Evolutionary conservation across 345 rosid genomes (phyloP).

Genomic region (Corymbia maculata): DNA sequence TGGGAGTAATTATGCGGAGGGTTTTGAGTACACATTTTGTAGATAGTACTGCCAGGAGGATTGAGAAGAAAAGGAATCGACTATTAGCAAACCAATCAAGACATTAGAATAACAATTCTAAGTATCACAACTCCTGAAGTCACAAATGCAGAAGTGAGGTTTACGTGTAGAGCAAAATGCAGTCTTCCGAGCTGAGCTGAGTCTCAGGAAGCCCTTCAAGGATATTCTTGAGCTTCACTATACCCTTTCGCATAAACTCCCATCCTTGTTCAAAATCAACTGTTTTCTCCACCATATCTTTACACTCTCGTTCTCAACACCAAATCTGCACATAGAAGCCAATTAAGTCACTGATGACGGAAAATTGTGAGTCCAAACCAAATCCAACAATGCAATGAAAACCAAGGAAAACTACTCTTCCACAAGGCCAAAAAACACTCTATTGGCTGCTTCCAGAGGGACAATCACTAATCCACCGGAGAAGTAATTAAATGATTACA

Average conservation of each 20-base stretch:
- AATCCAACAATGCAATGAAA: background rate
- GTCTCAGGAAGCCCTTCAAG: slow-evolving; percentile 46
- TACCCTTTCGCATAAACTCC: slow-evolving; percentile 55
- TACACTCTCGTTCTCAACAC: background rate
- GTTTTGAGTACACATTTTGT: background rate
- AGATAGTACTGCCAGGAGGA: background rate
- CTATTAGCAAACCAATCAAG: background rate
- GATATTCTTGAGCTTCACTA: slow-evolving; percentile 49
- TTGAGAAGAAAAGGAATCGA: background rate
- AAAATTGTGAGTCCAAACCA: background rate
- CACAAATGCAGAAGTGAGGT: background rate
- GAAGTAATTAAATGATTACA: background rate
- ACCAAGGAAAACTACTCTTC: background rate
- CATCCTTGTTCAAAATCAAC: slow-evolving; percentile 58
- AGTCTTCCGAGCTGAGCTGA: slow-evolving; percentile 47
- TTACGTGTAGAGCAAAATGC: slow-evolving; percentile 69
- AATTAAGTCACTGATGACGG: background rate
- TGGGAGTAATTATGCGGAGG: background rate
- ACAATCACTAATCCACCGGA: background rate
- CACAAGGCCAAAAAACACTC: background rate
- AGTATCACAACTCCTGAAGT: background rate
- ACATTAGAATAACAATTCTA: background rate
- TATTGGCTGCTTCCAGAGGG: background rate
- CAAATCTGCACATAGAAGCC: background rate
- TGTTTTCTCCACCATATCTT: slow-evolving; percentile 9